A percentile compares a stretch with the other conserved stretches of the same genome.
Evolutionary conservation across 805 yeast genomes (phyloP).

Genomic region (Saturnispora serradocipensis): DNA sequence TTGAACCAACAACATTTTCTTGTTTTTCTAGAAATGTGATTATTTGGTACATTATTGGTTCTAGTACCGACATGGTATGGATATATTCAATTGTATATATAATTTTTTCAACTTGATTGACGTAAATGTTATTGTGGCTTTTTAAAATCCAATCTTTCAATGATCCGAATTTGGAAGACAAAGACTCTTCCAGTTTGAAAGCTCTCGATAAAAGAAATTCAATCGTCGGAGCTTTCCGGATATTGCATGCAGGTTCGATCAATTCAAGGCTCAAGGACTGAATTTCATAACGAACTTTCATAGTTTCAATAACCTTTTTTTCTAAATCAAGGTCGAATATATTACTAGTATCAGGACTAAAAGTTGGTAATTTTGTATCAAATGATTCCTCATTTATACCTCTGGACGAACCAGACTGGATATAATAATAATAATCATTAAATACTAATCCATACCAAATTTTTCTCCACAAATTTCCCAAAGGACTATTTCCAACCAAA

Average conservation of each 20-base stretch:
- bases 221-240: constrained; percentile 32
- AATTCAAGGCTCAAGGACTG: constrained; percentile 27
- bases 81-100: constrained; percentile 18
- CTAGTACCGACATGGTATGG: constrained; percentile 27
- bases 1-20: constrained; percentile 29
- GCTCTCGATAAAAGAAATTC: constrained; percentile 29
- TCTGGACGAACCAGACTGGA: constrained; percentile 40
- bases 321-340: constrained; percentile 34
- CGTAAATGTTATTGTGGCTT: constrained; percentile 12
- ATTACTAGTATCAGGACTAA: constrained; percentile 29
- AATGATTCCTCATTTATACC: constrained; percentile 31
- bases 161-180: constrained; percentile 27
- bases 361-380: constrained; percentile 45
- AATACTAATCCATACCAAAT: constrained; percentile 46
- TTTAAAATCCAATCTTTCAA: constrained; percentile 23
- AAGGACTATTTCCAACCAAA: constrained; percentile 12
- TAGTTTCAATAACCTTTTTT: constrained; percentile 28
- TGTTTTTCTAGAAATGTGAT: constrained; percentile 28
- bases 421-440: constrained; percentile 37
- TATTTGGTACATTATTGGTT: constrained; percentile 35
- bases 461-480: constrained; percentile 44
- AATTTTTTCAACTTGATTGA: constrained; percentile 18
- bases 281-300: constrained; percentile 25
- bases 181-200: constrained; percentile 29
- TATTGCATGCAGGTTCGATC: constrained; percentile 31